Base-by-base conservation (phyloP, 495 filamentous ascomycete species). In the Corynascus novoguineensis region DNA sequence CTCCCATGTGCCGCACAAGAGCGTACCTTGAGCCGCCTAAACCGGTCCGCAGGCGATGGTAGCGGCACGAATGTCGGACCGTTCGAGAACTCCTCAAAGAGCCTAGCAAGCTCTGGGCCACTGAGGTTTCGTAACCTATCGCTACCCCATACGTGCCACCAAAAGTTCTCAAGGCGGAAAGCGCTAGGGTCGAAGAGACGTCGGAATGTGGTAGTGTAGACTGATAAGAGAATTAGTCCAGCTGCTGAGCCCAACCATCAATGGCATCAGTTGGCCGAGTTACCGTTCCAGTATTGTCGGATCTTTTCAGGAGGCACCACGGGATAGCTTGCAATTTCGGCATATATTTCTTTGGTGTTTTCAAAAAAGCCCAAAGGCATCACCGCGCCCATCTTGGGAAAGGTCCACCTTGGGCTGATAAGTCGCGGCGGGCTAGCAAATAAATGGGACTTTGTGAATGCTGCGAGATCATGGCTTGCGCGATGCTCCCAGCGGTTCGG, bases 61-160 rank as follows among this genome's bases (percentile, higher is more conserved):
- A 80, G 60, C 38, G 75, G 77, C 19, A 79, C 74, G 62, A 78
- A 77, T 11, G 73, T 75, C 32, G 70, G 64, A 22, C 78, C 78
- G 34, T 68, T 69, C 1, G 79, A 78, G 40, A 82, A 76, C 35
- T 77, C 69, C 55, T 70, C 63, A 46, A 77, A 82, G 15, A 81
- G 65, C 29, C 66, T 68, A 12, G 79, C 76, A 48, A 82, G 70
- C 15, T 68, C 65, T 21, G 60, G 70, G 9, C 74, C 78, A 7
- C 73, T 71, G 41, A 80, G 66, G 51, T 71, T 62, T 19, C 75
- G 72, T 27, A 55, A 21, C 22, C 68, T 68, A 41, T 76, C 65
- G 56, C 79, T 80, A 15, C 79, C 79, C 66, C 78, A 78, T 49
- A 82, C 76, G 50, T 78, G 78, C 72, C 78, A 80, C 79, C 79